A percentile compares a stretch with the other conserved stretches of the same genome.
Evolutionary conservation across 768 basidiomycete genomes (phyloP).

Genomic region (Rhizopogon vulgaris): DNA sequence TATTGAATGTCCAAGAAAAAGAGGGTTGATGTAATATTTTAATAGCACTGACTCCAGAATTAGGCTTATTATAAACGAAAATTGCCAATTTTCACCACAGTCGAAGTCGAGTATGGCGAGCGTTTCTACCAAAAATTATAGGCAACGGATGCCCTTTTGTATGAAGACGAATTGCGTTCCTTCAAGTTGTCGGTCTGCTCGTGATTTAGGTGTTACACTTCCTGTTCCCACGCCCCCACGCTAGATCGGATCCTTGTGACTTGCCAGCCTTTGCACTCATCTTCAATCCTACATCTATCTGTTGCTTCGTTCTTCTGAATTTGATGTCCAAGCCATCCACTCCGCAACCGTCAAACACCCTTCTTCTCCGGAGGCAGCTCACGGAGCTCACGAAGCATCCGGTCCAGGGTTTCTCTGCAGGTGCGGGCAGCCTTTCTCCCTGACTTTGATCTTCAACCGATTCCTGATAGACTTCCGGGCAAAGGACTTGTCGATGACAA

Average conservation of each 20-base stretch:
- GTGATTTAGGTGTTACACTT: too few species aligned
- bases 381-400: constrained; percentile 86
- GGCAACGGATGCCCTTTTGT: too few species aligned
- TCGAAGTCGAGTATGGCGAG: too few species aligned
- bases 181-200: too few species aligned
- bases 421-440: constrained; percentile 33
- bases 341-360: constrained; percentile 29
- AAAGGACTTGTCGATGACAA: constrained; percentile 89
- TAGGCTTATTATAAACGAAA: too few species aligned
- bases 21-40: too few species aligned
- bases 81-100: too few species aligned
- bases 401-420: constrained; percentile 95
- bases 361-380: constrained; percentile 75
- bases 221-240: neutral
- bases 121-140: too few species aligned
- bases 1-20: too few species aligned
- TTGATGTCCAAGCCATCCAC: constrained; percentile 42
- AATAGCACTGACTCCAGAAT: too few species aligned
- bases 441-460: constrained; percentile 27
- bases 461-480: constrained; percentile 27
- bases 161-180: too few species aligned
- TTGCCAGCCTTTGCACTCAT: neutral
- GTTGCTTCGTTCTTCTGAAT: neutral
- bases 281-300: neutral
- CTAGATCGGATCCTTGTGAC: neutral